Conservation (phyloP, 2,329 filamentous ascomycete genomes). For the Kalaharituber pfeilii region DNA sequence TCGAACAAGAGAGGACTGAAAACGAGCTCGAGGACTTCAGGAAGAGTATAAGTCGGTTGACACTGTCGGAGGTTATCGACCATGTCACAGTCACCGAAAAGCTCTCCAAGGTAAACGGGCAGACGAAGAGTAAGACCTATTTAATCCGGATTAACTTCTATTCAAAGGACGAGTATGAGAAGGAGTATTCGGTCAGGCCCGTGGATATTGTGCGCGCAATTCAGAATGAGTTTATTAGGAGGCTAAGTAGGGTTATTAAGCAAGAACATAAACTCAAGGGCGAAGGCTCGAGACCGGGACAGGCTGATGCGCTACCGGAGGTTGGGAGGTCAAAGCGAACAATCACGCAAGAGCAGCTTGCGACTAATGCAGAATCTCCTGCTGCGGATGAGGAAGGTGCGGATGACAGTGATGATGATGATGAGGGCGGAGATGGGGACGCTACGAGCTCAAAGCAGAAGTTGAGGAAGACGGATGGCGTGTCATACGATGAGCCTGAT, state of each 20-base stretch:
- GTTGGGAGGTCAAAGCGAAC: conserved; percentile 38
- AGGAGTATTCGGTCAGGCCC: conserved; percentile 67
- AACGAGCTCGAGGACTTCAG: conserved; percentile 62
- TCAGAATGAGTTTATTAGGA: conserved; percentile 61
- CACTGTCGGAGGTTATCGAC: conserved; percentile 68
- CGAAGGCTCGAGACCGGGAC: conserved; percentile 35
- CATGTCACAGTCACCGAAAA: conserved; percentile 63
- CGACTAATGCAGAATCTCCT: conserved; percentile 26
- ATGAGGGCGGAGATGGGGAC: conserved; percentile 56
- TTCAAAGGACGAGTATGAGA: conserved; percentile 61
- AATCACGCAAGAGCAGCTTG: conserved; percentile 20
- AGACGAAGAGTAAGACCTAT: conserved; percentile 60
- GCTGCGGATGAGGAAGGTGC: conserved; percentile 30
- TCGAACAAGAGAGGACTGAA: conserved; percentile 52
- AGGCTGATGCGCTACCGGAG: conserved; percentile 56
- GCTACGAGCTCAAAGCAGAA: conserved; percentile 56
- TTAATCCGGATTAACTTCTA: conserved; percentile 71
- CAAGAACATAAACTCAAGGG: conserved; percentile 66
- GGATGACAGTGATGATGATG: conserved; percentile 49
- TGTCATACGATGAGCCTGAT: conserved; percentile 83
- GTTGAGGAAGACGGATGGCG: conserved; percentile 60
- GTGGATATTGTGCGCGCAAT: conserved; percentile 62
- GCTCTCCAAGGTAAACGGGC: conserved; percentile 50
- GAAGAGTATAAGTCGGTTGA: conserved; percentile 77
- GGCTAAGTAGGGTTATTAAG: conserved; percentile 51